Conservation (phyloP, 73 alveolate genomes). For the Durusdinium trenchii region DNA sequence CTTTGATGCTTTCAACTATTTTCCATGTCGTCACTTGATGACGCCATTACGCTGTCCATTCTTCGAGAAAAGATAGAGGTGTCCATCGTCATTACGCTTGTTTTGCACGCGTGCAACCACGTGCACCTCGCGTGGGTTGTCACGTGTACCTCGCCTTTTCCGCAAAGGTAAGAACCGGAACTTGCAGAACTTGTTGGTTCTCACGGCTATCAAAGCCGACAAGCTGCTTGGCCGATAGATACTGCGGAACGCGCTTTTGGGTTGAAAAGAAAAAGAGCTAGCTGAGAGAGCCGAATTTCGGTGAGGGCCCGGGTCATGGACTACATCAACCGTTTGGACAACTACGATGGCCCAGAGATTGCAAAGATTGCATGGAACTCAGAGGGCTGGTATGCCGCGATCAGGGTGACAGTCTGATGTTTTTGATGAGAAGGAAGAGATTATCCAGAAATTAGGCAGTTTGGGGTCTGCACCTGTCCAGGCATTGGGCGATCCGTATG, state of each 20-base stretch:
- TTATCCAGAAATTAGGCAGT: neutral
- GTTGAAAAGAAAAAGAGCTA: neutral
- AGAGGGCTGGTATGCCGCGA: too few species aligned
- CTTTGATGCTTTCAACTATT: too few species aligned
- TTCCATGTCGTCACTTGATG: too few species aligned
- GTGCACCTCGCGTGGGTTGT: too few species aligned
- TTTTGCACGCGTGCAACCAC: too few species aligned
- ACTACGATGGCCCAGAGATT: slow-evolving; percentile 99
- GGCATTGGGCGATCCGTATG: slow-evolving; percentile 96
- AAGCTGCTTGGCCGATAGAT: slow-evolving; percentile 61
- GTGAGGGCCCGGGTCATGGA: slow-evolving; percentile 98
- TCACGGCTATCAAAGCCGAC: slow-evolving; percentile 99
- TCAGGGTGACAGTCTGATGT: neutral
- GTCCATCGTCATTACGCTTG: too few species aligned
- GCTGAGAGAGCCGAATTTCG: neutral
- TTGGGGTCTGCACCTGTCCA: neutral
- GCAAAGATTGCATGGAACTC: slow-evolving; percentile 98
- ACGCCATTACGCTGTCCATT: too few species aligned
- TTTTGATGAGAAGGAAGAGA: too few species aligned
- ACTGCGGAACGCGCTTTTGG: neutral
- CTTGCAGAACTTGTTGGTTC: slow-evolving; percentile 99
- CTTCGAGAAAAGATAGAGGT: too few species aligned
- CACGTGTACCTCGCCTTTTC: neutral
- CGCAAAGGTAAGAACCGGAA: slow-evolving; percentile 97
- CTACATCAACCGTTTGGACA: slow-evolving; percentile 99